These are phyloP conservation scores for Haplographium delicatum DNA, from an alignment of 495 filamentous ascomycete genomes.

Conservation along the genomic window DNA sequence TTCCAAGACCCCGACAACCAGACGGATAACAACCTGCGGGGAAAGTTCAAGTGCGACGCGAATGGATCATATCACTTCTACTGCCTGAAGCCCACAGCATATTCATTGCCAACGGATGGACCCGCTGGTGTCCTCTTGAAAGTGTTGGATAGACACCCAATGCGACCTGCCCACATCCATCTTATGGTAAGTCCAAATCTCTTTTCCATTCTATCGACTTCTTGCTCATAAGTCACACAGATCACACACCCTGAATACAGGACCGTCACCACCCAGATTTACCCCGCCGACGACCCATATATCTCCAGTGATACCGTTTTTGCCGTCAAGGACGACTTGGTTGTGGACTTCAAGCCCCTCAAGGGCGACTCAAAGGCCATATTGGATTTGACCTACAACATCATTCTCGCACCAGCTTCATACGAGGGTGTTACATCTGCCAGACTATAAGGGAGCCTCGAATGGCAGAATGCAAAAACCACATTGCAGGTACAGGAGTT, in stretches of 20 bases:
- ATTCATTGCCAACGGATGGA: conserved; percentile 70
- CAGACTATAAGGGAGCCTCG: too few relatives aligned
- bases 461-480: too few relatives aligned
- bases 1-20: conserved; percentile 77
- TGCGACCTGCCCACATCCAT: conserved; percentile 82
- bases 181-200: too few relatives aligned
- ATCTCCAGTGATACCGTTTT: conserved; percentile 58
- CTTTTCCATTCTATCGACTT: too few relatives aligned
- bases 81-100: conserved; percentile 77
- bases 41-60: conserved; percentile 73
- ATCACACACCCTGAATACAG: conserved; percentile 47
- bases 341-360: conserved; percentile 56
- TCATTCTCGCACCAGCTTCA: neutral
- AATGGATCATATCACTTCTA: conserved; percentile 75
- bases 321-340: conserved; percentile 60
- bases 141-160: conserved; percentile 72
- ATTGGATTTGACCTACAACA: neutral
- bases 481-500: too few relatives aligned
- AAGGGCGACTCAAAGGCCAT: conserved; percentile 46
- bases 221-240: too few relatives aligned
- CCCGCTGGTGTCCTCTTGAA: conserved; percentile 63
- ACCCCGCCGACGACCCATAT: conserved; percentile 57
- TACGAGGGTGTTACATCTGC: neutral
- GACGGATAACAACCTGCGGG: conserved; percentile 73
- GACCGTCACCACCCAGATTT: conserved; percentile 57